These are phyloP conservation scores for Halophytophthora batemanensis DNA, from an alignment of 352 stramenopile species.

Conservation along the genomic window DNA sequence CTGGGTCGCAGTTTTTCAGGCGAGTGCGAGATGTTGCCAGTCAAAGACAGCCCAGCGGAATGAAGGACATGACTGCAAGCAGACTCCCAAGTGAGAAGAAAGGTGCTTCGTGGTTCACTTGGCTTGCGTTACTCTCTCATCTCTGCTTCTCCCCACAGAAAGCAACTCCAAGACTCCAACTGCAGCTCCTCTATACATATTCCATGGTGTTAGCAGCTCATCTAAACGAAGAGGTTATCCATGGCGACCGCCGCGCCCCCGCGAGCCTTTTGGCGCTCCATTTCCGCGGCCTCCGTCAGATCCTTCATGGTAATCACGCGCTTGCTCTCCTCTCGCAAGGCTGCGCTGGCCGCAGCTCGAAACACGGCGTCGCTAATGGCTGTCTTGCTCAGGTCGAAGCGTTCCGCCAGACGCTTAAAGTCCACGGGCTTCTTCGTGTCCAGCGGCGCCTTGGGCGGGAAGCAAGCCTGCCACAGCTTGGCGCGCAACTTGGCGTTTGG, in stretches of 20 bases:
- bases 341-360: constrained; percentile 67
- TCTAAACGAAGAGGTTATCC: constrained; percentile 82
- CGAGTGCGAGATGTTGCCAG: too few relatives aligned
- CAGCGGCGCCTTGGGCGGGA: constrained; percentile 64
- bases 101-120: too few relatives aligned
- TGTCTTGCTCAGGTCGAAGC: constrained; percentile 74
- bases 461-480: constrained; percentile 74
- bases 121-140: too few relatives aligned
- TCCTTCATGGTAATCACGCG: constrained; percentile 82
- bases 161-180: too few relatives aligned
- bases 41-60: too few relatives aligned
- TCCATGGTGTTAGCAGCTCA: too few relatives aligned
- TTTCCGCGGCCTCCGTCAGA: constrained; percentile 62
- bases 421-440: constrained; percentile 51
- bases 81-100: too few relatives aligned
- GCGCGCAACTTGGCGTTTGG: constrained; percentile 69
- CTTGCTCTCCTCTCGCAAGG: constrained; percentile 52
- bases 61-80: too few relatives aligned
- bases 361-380: constrained; percentile 84
- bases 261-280: constrained; percentile 70
- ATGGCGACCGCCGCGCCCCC: constrained; percentile 52
- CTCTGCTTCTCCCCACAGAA: too few relatives aligned
- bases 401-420: constrained; percentile 65
- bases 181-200: constrained; percentile 21
- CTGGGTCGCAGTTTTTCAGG: too few relatives aligned